Evolutionary conservation across 2,329 filamentous ascomycete species (phyloP).

Genomic region (Curvularia hawaiiensis): DNA sequence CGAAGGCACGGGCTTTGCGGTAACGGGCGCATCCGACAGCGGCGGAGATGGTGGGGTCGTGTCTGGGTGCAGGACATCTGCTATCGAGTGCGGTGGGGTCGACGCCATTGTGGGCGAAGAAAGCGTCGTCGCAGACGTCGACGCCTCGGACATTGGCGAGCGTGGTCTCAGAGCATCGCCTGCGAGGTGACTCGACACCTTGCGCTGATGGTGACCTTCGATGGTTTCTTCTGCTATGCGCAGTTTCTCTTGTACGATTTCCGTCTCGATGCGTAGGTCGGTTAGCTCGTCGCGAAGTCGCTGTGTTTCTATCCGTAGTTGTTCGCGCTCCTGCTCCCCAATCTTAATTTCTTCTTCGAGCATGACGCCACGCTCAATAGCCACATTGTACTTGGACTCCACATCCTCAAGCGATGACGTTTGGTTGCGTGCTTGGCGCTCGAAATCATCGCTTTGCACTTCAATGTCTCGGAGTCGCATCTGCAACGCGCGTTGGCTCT

Average conservation of each 20-base stretch:
- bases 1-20: conserved; percentile 49
- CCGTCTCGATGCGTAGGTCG: conserved; percentile 91
- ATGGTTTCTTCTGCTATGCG: conserved; percentile 67
- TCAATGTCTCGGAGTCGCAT: conserved; percentile 91
- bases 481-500: conserved; percentile 80
- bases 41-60: conserved; percentile 91
- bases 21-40: conserved; percentile 81
- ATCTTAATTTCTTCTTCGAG: conserved; percentile 93
- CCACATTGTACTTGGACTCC: conserved; percentile 94
- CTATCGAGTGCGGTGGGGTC: conserved; percentile 77
- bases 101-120: conserved; percentile 90
- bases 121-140: conserved; percentile 78
- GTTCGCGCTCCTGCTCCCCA: conserved; percentile 90
- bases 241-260: conserved; percentile 93
- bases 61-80: conserved; percentile 65
- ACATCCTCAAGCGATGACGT: conserved; percentile 95
- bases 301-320: conserved; percentile 87
- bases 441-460: conserved; percentile 97
- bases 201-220: conserved; percentile 57
- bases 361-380: conserved; percentile 90
- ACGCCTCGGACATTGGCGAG: conserved; percentile 75
- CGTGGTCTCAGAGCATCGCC: conserved; percentile 59
- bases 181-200: conserved; percentile 56
- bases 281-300: conserved; percentile 87
- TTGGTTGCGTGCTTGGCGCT: conserved; percentile 93